Conservation (phyloP, 2,329 filamentous ascomycete species). For the Didymella exigua region DNA sequence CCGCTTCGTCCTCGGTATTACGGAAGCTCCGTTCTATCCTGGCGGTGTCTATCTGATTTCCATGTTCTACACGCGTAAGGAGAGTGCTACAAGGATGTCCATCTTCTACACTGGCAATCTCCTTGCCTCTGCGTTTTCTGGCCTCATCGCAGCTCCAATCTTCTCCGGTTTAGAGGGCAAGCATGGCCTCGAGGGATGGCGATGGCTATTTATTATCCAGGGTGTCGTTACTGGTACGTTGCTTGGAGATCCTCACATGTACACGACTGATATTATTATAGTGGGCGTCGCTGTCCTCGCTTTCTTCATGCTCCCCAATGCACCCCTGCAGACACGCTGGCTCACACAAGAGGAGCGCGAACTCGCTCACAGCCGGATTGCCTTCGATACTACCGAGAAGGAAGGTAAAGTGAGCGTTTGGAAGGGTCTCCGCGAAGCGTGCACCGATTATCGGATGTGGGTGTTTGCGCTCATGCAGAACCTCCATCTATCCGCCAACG, state of each 20-base stretch:
- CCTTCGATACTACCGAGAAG: constrained; percentile 52
- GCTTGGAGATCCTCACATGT: neutral
- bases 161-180: constrained; percentile 46
- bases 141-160: constrained; percentile 49
- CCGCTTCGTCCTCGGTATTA: constrained; percentile 35
- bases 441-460: constrained; percentile 25
- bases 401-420: constrained; percentile 26
- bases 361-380: constrained; percentile 27
- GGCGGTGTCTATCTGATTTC: constrained; percentile 46
- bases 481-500: constrained; percentile 14
- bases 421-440: constrained; percentile 20
- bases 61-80: constrained; percentile 45
- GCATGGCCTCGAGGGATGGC: constrained; percentile 50
- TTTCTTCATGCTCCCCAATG: constrained; percentile 27
- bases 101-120: constrained; percentile 49
- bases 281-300: constrained; percentile 13
- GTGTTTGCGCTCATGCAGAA: constrained; percentile 26
- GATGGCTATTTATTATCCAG: constrained; percentile 53
- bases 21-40: constrained; percentile 40
- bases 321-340: constrained; percentile 47
- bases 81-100: constrained; percentile 41
- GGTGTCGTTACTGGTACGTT: constrained; percentile 40
- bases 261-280: neutral
- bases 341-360: constrained; percentile 51
- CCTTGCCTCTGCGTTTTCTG: constrained; percentile 50